A percentile compares a stretch with the other conserved stretches of the same genome.
These are phyloP conservation scores for Gossypium anomalum DNA, from an alignment of 345 rosid genomes.

Conservation along the genomic window DNA sequence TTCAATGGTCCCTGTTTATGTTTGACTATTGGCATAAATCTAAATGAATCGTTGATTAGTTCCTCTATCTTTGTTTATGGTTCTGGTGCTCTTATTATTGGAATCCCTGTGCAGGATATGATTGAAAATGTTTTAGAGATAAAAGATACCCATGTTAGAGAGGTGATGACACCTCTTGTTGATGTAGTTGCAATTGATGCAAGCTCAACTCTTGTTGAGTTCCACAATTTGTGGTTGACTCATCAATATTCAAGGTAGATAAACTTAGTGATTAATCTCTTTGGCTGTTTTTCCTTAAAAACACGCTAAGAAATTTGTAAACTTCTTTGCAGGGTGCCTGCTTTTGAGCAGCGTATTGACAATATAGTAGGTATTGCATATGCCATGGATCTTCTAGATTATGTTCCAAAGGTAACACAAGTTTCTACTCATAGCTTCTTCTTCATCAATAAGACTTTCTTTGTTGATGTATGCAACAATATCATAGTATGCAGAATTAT, in stretches of 20 bases:
- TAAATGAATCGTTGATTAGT: neutral
- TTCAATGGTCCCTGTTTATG: neutral
- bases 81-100: conserved; percentile 16
- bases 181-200: conserved; percentile 97
- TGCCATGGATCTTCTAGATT: conserved; percentile 97
- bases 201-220: conserved; percentile 72
- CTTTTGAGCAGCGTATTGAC: conserved; percentile 96
- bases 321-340: conserved; percentile 77
- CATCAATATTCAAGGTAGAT: conserved; percentile 93
- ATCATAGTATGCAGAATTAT: conserved; percentile 43
- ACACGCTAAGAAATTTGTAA: conserved; percentile 19
- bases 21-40: neutral
- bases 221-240: conserved; percentile 85
- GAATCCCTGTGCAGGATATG: conserved; percentile 69
- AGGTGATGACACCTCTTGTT: conserved; percentile 99
- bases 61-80: conserved; percentile 12
- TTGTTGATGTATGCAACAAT: conserved; percentile 33
- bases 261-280: conserved; percentile 8
- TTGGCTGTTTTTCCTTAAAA: conserved; percentile 2
- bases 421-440: conserved; percentile 19
- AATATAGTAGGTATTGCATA: conserved; percentile 95
- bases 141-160: conserved; percentile 94
- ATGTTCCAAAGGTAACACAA: conserved; percentile 73
- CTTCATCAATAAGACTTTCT: conserved; percentile 15
- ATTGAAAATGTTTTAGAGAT: conserved; percentile 98